Evolutionary conservation across 805 yeast species (phyloP).

Genomic region (Hanseniaspora mollemarum): DNA sequence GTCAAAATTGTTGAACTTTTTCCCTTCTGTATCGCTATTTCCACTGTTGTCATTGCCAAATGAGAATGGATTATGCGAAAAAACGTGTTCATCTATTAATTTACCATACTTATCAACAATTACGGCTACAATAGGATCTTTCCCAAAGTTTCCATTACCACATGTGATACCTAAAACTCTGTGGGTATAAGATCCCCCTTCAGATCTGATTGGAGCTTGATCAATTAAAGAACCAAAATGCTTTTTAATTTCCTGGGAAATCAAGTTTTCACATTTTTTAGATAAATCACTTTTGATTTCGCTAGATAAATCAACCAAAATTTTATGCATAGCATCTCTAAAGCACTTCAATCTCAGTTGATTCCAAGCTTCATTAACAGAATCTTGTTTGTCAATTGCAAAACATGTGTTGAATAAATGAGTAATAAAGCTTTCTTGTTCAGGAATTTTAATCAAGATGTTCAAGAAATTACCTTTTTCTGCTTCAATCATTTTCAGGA

Average conservation of each 20-base stretch:
- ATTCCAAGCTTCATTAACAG: constrained; percentile 71
- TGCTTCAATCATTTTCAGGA: constrained; percentile 83
- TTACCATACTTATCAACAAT: constrained; percentile 71
- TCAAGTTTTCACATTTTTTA: constrained; percentile 58
- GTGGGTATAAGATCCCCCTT: constrained; percentile 74
- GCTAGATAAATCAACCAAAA: constrained; percentile 54
- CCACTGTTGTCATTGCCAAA: constrained; percentile 29
- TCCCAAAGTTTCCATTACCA: constrained; percentile 72
- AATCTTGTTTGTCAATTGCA: constrained; percentile 69
- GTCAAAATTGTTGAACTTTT: constrained; percentile 47
- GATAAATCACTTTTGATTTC: constrained; percentile 76
- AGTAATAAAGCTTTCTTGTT: constrained; percentile 33
- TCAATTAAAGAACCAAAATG: constrained; percentile 61
- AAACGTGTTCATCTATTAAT: constrained; percentile 62
- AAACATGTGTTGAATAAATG: constrained; percentile 43
- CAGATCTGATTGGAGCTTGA: constrained; percentile 87
- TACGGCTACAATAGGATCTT: constrained; percentile 78
- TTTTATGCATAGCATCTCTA: constrained; percentile 52
- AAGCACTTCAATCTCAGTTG: constrained; percentile 56
- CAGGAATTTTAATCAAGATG: constrained; percentile 44
- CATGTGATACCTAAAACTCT: constrained; percentile 69
- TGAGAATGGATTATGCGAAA: constrained; percentile 54
- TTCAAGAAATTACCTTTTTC: constrained; percentile 65
- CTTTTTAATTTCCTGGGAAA: constrained; percentile 59
- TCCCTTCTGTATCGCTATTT: constrained; percentile 25